Percentiles rank a stretch among this genome's conserved stretches.
Conservation (phyloP, 352 stramenopile genomes). For the Pythium apleroticum region DNA sequence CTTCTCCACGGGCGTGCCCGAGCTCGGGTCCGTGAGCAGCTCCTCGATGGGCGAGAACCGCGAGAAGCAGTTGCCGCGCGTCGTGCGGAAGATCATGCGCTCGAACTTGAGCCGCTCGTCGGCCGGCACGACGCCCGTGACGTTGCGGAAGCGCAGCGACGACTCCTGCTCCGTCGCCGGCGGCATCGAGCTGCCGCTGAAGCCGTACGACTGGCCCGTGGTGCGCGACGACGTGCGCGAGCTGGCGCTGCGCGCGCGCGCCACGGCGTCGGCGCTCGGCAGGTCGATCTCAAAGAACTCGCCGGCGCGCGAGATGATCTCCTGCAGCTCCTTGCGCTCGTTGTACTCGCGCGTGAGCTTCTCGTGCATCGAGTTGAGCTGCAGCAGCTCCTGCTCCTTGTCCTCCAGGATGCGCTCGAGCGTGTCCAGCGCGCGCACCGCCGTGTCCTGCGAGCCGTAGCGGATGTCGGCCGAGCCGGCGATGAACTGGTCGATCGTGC, state of each 20-base stretch:
- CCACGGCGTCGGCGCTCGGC: conserved; percentile 26
- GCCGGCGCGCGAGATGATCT: conserved; percentile 74
- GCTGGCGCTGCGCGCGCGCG: conserved; percentile 42
- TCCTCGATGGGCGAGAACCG: conserved; percentile 96
- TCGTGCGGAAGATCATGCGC: conserved; percentile 98
- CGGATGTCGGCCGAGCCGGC: conserved; percentile 68
- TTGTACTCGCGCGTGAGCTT: conserved; percentile 98
- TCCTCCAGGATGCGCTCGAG: conserved; percentile 96
- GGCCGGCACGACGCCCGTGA: conserved; percentile 93
- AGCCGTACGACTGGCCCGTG: conserved; percentile 40
- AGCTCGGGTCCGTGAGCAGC: conserved; percentile 86
- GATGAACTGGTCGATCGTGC: conserved; percentile 78
- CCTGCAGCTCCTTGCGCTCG: conserved; percentile 88
- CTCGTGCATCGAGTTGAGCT: conserved; percentile 98
- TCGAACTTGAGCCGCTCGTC: conserved; percentile 97
- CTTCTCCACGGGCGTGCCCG: conserved; percentile 84
- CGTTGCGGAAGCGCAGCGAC: conserved; percentile 90
- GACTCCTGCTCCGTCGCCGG: conserved; percentile 35
- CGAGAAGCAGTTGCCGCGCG: conserved; percentile 98
- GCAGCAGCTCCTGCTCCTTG: conserved; percentile 95
- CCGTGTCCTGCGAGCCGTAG: conserved; percentile 81
- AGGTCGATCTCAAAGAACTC: conserved; percentile 89
- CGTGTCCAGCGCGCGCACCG: conserved; percentile 89
- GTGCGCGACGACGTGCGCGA: conserved; percentile 61
- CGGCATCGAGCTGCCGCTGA: conserved; percentile 32